Percentiles rank a stretch among this genome's conserved stretches.
Evolutionary conservation across 352 stramenopile genomes (phyloP).

Genomic region (Pythium vanterpoolii): DNA sequence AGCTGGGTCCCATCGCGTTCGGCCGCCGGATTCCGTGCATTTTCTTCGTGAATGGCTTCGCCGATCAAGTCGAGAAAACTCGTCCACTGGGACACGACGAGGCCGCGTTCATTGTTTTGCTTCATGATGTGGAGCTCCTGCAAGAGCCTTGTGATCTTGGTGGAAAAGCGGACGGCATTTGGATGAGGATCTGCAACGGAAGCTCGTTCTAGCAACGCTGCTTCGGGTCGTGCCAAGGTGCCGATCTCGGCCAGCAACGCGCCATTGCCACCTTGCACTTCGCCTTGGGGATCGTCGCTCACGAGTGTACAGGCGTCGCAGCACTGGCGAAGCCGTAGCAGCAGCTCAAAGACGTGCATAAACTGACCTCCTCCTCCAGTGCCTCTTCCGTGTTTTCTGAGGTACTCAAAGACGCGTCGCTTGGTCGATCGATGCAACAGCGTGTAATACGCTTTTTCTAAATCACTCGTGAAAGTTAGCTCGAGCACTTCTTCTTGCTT

Average conservation of each 20-base stretch:
- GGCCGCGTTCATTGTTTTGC: conserved; percentile 42
- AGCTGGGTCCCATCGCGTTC: conserved; percentile 3
- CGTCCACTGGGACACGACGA: conserved; percentile 91
- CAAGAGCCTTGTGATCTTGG: conserved; percentile 61
- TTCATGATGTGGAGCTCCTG: conserved; percentile 45
- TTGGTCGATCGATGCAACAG: conserved; percentile 81
- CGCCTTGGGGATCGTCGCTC: conserved; percentile 37
- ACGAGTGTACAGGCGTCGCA: conserved; percentile 74
- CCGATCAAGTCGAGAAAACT: conserved; percentile 78
- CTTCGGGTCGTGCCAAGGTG: conserved; percentile 15
- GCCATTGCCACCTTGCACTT: conserved; percentile 32
- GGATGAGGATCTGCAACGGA: not conserved
- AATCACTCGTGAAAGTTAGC: conserved; percentile 59
- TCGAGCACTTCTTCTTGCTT: conserved; percentile 62
- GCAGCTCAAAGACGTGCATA: conserved; percentile 88
- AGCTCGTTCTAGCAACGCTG: conserved; percentile 34
- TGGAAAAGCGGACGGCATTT: conserved; percentile 28
- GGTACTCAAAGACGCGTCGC: conserved; percentile 72
- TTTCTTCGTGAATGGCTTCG: conserved; percentile 26
- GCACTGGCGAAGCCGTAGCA: conserved; percentile 83
- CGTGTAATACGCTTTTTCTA: conserved; percentile 76
- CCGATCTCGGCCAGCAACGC: conserved; percentile 25
- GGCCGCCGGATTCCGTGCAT: conserved; percentile 29
- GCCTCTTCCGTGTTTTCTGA: conserved; percentile 30
- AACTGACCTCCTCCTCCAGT: conserved; percentile 48